Evolutionary conservation across 2,329 filamentous ascomycete species (phyloP), one percentile per base, ranked within the genome.

Genomic region (Fusarium scirpi): DNA sequence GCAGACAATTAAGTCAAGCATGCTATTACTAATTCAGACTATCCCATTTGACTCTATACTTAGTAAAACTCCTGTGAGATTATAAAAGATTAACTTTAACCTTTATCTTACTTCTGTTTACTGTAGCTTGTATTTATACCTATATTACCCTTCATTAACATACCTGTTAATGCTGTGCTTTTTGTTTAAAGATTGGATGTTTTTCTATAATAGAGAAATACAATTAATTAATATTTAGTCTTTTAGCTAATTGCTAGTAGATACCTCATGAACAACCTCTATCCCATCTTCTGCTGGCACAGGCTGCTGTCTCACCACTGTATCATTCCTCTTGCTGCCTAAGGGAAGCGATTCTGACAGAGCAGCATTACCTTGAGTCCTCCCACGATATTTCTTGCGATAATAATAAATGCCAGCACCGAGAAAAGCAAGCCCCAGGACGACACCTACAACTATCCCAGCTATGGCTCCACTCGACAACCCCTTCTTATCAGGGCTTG

Each of bases 391-490:
- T 16, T 4, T 43, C 7, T 40, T 25, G 5, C 32, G 20, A 18
- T 44, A 54, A 3, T 3, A 24, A 20, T 11, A 32, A 3, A 54
- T 10, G 10, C 25, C 16, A n/a, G 3, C 27, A 1, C 8, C 2
- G 6, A 18, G 3, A 9, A 44, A 6, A 1, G 9, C 1, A 29
- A 44, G 1, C 1, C 15, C 27, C 1, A n/a, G 13, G 9, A 45
- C 27, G 2, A 6, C 20, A 8, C 25, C 40, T 13, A 24, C 12
- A 1, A 8, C 15, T 7, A 54, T 32, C 6, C 51, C 51, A 3
- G n/a, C 51, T 45, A 45, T 54, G 2, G 16, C 51, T 18, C 40
- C 38, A 3, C 4, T 8, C 1, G 45, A 51, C 1, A 52, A 2
- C 0, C 13, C 27, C 5, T 22, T 22, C 2, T 48, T 8, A 2